Percentiles rank a stretch among this genome's conserved stretches.
Conservation (phyloP, 345 rosid genomes). For the Eucalyptus camaldulensis region DNA sequence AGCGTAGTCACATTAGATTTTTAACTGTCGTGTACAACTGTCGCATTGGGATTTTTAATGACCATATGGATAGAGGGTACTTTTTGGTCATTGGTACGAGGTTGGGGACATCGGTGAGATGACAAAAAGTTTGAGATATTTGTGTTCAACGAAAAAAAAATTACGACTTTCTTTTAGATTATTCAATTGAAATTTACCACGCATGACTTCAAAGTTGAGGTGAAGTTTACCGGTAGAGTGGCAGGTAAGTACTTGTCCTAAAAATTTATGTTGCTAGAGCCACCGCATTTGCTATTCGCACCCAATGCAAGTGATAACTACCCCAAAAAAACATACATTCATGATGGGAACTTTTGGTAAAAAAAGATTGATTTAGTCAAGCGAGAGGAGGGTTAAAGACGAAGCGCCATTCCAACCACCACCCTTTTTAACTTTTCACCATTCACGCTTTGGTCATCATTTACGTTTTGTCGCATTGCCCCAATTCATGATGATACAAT, state of each 20-base stretch:
- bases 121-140: not conserved
- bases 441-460: not conserved
- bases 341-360: not conserved
- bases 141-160: no score
- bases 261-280: not conserved
- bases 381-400: not conserved
- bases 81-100: not conserved
- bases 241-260: not conserved
- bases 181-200: not conserved
- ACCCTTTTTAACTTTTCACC: not conserved
- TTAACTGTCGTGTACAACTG: rapidly evolving
- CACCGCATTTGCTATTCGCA: not conserved
- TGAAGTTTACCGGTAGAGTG: not conserved
- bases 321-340: not conserved
- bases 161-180: not conserved
- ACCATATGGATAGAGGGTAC: not conserved
- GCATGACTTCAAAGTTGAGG: not conserved
- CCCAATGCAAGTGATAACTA: not conserved
- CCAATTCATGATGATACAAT: not conserved
- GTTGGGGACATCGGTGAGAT: not conserved
- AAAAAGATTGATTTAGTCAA: not conserved
- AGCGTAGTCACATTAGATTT: not conserved
- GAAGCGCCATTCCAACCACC: not conserved
- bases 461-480: not conserved
- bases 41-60: not conserved